Conservation (phyloP, 768 basidiomycete species). For the Mrakia blollopis region DNA sequence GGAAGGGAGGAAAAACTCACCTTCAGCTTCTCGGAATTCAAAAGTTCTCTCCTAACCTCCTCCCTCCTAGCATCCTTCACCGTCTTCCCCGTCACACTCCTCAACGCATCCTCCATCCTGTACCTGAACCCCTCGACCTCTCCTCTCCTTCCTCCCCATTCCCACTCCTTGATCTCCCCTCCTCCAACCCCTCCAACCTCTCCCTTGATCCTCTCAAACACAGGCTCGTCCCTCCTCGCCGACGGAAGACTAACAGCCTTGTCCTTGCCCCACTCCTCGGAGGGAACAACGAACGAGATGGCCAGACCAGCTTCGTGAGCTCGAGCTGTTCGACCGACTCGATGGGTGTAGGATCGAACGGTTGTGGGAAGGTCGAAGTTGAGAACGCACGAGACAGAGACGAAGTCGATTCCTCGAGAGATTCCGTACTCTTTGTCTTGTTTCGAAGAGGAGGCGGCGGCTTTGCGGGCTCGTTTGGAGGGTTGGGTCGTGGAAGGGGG, state of each 20-base stretch:
- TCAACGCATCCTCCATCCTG: constrained; percentile 92
- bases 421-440: constrained; percentile 81
- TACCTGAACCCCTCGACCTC: constrained; percentile 96
- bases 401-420: constrained; percentile 91
- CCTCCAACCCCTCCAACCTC: constrained; percentile 59
- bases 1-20: constrained; percentile 49
- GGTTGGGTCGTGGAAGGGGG: constrained; percentile 20
- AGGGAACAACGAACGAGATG: constrained; percentile 73
- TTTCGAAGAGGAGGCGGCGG: constrained; percentile 43
- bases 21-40: constrained; percentile 96
- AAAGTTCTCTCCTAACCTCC: constrained; percentile 84
- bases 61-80: constrained; percentile 88
- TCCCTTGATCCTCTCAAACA: constrained; percentile 70
- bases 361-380: constrained; percentile 96
- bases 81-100: constrained; percentile 76
- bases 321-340: constrained; percentile 92
- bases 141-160: constrained; percentile 76
- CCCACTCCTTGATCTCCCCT: constrained; percentile 72
- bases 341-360: constrained; percentile 83
- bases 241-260: constrained; percentile 63
- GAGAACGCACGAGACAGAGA: constrained; percentile 92
- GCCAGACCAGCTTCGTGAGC: constrained; percentile 90
- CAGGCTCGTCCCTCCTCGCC: constrained; percentile 67
- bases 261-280: constrained; percentile 44
- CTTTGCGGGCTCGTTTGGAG: constrained; percentile 48